Percentiles rank a stretch among this genome's conserved stretches.
These are phyloP conservation scores for Cinnamomum chago DNA, from an alignment of 164 flowering plant species.

Conservation along the genomic window DNA sequence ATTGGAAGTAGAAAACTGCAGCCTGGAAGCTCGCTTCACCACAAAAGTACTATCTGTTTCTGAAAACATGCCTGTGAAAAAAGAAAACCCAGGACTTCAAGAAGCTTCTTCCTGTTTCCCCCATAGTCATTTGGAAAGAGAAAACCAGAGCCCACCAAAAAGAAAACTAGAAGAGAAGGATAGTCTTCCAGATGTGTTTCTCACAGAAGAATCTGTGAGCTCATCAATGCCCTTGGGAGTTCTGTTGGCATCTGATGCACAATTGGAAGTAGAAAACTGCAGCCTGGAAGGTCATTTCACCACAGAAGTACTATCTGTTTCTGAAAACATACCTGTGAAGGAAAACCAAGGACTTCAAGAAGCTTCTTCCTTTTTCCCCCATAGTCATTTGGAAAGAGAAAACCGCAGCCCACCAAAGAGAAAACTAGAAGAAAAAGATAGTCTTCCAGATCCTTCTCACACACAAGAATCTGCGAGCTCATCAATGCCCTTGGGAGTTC, in stretches of 20 bases:
- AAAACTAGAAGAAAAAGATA: not conserved
- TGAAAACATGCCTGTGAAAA: not conserved
- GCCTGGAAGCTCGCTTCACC: conserved; percentile 10
- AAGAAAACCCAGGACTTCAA: not conserved
- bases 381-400: not conserved
- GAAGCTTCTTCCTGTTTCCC: not conserved
- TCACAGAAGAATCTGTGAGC: conserved; percentile 18
- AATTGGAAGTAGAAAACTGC: conserved; percentile 16
- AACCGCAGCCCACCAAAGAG: conserved; percentile 15
- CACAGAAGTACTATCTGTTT: not conserved
- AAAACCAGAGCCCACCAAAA: conserved; percentile 14
- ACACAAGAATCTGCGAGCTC: conserved; percentile 21
- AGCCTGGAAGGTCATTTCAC: conserved; percentile 11
- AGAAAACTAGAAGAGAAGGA: conserved; percentile 1
- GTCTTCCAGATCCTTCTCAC: conserved; percentile 3
- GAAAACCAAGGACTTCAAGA: not conserved
- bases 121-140: not conserved
- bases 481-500: conserved; percentile 15
- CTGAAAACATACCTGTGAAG: not conserved
- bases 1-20: conserved; percentile 16
- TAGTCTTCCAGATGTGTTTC: conserved; percentile 2
- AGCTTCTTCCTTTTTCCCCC: not conserved
- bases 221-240: conserved; percentile 17
- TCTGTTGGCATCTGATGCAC: conserved; percentile 11
- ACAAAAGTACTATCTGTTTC: not conserved